Base-by-base conservation (phyloP, 1,284 basidiomycete species). In the Melampsora larici-populina region DNA sequence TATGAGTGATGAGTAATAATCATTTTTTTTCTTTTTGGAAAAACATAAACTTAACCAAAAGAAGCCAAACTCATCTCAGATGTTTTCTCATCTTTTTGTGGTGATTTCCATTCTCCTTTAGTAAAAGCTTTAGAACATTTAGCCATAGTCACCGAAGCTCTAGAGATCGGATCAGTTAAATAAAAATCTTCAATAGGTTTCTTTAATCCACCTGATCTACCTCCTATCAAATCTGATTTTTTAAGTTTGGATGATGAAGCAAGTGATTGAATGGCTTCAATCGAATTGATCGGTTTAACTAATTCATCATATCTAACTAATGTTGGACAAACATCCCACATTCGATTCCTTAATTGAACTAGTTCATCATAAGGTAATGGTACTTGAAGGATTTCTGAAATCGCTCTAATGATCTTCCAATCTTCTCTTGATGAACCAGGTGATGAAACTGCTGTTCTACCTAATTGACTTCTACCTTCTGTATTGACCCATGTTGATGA, bases 371-470 rank as follows among this genome's bases (percentile, higher is more conserved):
- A 99, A 0, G 94, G 94, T 79, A 99, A 83, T 29, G 92, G 89
- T 1, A 85, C 82, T 62, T 90, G 92, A 55, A 94, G 82, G 51
- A 95, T 87, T 84, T 99, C 97, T n/a, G 93, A 94, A 1, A 99
- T 86, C 0, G 96, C 97, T 79, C 94, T 91, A 80, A 99, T 87
- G 82, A 99, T 93, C 88, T 99, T 98, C 97, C 97, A 99, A 85
- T 99, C 97, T 85, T 99, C 97, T 70, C 97, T 87, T 3, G 93
- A 89, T 1, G 94, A 92, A 76, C 95, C 97, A 21, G 97, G 96
- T 49, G 94, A 92, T n/a, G 91, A 89, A 0, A 99, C 94, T 29
- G 96, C 96, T 13, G 92, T 90, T 70, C 97, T 89, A 60, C 94
- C 94, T 31, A 95, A 85, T 85, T 99, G 97, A 33, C 92, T 86